A percentile compares a stretch with the other conserved stretches of the same genome.
Conservation (phyloP, 441 rosid genomes). For the Cnidoscolus chayamansa region DNA sequence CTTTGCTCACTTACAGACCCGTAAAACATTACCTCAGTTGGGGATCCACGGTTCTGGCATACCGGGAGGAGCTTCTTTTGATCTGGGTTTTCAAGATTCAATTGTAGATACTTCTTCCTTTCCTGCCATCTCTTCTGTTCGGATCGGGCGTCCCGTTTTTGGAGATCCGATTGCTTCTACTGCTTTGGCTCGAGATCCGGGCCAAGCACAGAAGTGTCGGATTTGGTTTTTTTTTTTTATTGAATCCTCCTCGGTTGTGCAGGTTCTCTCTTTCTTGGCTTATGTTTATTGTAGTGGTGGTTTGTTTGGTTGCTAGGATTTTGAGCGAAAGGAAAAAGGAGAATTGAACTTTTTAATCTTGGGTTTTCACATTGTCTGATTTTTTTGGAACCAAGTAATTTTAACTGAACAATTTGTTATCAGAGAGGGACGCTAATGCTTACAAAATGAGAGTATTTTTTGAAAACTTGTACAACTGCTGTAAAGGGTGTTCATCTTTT, state of each 20-base stretch:
- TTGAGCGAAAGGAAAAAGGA: slow-evolving; percentile 13
- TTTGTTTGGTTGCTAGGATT: slow-evolving; percentile 21
- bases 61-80: slow-evolving; percentile 5
- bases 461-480: background rate
- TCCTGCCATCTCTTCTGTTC: slow-evolving; percentile 2
- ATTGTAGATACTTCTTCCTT: background rate
- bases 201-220: slow-evolving; percentile 62
- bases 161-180: slow-evolving; percentile 46
- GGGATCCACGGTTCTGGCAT: slow-evolving; percentile 14
- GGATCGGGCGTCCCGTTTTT: slow-evolving; percentile 24
- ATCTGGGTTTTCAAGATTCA: slow-evolving; percentile 30
- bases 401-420: background rate
- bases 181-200: slow-evolving; percentile 91
- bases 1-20: background rate
- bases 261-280: background rate
- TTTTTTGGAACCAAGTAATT: background rate
- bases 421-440: background rate
- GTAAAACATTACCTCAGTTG: background rate
- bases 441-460: background rate
- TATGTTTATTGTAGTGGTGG: slow-evolving; percentile 2
- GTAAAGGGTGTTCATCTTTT: background rate
- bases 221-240: slow-evolving; percentile 28
- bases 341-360: slow-evolving; percentile 8
- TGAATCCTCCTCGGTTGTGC: slow-evolving; percentile 24
- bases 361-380: background rate